Evolutionary conservation across 129 eudicot species (phyloP).

Genomic region (Flaveria trinervia): DNA sequence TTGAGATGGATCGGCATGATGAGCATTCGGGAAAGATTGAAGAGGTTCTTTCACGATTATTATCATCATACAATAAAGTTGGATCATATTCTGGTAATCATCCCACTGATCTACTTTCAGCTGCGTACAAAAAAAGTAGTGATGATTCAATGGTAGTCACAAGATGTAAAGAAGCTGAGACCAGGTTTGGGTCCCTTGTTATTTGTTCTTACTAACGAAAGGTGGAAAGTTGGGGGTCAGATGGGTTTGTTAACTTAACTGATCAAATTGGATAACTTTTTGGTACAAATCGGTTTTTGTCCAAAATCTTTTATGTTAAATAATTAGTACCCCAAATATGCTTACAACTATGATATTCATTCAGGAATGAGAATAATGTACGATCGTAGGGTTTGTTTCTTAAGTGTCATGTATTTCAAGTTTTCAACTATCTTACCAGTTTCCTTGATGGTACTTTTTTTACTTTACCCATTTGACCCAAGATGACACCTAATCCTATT

Average conservation of each 20-base stretch:
- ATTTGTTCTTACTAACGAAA: neutral
- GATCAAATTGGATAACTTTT: neutral
- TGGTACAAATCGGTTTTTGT: neutral
- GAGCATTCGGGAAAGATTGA: conserved; percentile 56
- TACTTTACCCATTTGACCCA: neutral
- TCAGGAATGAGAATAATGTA: no score
- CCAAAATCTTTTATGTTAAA: neutral
- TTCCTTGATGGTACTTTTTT: neutral
- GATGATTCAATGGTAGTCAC: conserved; percentile 13
- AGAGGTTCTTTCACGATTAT: conserved; percentile 52
- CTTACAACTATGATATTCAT: no score
- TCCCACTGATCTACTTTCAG: conserved; percentile 39
- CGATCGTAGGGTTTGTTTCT: no score
- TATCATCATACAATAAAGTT: conserved; percentile 62
- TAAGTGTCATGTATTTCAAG: no score
- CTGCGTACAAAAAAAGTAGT: conserved; percentile 22
- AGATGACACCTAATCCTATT: neutral
- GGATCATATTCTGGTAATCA: conserved; percentile 26
- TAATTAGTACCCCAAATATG: neutral
- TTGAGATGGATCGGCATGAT: conserved; percentile 89
- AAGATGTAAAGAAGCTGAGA: conserved; percentile 16
- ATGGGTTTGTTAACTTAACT: neutral
- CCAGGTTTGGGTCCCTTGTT: conserved; percentile 14
- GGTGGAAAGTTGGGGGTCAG: neutral
- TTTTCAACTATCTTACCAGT: no score